Evolutionary conservation across 2,329 filamentous ascomycete species (phyloP).

Genomic region (Endoconidiophora polonica): DNA sequence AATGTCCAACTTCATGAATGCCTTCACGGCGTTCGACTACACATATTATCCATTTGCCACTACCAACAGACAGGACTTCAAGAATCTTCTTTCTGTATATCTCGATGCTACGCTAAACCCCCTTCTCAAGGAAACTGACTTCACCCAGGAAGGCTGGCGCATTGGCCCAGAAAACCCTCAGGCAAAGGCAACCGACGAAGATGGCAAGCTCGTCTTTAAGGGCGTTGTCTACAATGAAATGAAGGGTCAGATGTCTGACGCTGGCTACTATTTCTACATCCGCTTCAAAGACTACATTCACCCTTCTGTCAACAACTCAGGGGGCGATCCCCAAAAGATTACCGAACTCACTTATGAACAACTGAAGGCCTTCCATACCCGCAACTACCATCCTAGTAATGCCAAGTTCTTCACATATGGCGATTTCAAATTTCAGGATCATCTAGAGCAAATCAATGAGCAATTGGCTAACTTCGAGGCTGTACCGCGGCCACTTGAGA

Average conservation of each 20-base stretch:
- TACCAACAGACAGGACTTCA: slow-evolving; percentile 87
- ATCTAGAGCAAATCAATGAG: slow-evolving; percentile 62
- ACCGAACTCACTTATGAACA: slow-evolving; percentile 88
- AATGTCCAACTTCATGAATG: slow-evolving; percentile 99
- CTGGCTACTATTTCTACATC: slow-evolving; percentile 90
- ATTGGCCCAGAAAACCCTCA: slow-evolving; percentile 80
- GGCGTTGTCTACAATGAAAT: slow-evolving; percentile 99
- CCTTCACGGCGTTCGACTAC: slow-evolving; percentile 89
- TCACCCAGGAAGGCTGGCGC: slow-evolving; percentile 92
- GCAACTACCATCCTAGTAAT: slow-evolving; percentile 96
- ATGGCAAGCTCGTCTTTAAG: slow-evolving; percentile 74
- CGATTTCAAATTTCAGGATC: slow-evolving; percentile 69
- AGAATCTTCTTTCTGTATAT: slow-evolving; percentile 91
- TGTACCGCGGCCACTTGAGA: slow-evolving; percentile 29
- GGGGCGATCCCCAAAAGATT: slow-evolving; percentile 89
- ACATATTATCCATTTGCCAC: slow-evolving; percentile 97
- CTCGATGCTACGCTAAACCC: slow-evolving; percentile 87
- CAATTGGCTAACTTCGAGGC: slow-evolving; percentile 58
- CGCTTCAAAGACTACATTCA: slow-evolving; percentile 89
- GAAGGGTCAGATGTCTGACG: slow-evolving; percentile 98
- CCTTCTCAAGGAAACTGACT: slow-evolving; percentile 77
- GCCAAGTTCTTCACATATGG: slow-evolving; percentile 93
- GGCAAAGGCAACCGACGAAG: slow-evolving; percentile 34
- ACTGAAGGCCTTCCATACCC: slow-evolving; percentile 70
- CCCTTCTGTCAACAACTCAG: slow-evolving; percentile 88